phyloP scores from a whole-genome alignment of 305 asterid species.

The Plantago coronopus region DNA sequence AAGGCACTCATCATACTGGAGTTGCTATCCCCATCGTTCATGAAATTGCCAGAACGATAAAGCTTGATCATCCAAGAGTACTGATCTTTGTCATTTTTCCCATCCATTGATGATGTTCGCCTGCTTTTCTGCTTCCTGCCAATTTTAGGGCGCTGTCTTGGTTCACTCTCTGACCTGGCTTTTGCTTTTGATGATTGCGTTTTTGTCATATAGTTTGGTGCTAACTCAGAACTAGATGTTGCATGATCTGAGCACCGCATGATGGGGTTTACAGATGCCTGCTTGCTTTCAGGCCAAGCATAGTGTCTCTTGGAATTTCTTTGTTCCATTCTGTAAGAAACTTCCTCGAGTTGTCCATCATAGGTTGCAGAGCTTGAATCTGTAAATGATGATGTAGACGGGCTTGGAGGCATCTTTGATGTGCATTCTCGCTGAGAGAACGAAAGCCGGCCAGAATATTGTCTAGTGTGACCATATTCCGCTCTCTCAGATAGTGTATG shows the following conservation, averaged over 20 bases:
- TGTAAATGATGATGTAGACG: conserved; percentile 42
- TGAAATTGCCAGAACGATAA: conserved; percentile 30
- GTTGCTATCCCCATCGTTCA: conserved; percentile 32
- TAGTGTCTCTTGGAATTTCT: conserved; percentile 29
- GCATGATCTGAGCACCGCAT: conserved; percentile 25
- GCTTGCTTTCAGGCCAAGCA: conserved; percentile 32
- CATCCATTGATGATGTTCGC: conserved; percentile 45
- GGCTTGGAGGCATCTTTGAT: conserved; percentile 36
- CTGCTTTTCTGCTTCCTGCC: conserved; percentile 35
- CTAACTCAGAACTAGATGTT: conserved; percentile 26
- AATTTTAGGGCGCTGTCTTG: conserved; percentile 56
- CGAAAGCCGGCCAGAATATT: conserved; percentile 34
- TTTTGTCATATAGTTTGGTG: conserved; percentile 58
- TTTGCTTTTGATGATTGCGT: conserved; percentile 69
- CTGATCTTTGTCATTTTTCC: conserved; percentile 34
- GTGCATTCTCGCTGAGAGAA: conserved; percentile 36
- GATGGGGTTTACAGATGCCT: conserved; percentile 24
- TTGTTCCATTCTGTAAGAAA: conserved; percentile 30
- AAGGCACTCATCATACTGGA: conserved; percentile 23
- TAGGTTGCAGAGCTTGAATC: conserved; percentile 44
- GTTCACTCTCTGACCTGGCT: conserved; percentile 72
- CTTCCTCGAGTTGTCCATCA: conserved; percentile 41
- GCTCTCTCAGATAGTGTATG: conserved; percentile 28
- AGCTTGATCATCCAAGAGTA: conserved; percentile 47
- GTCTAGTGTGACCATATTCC: conserved; percentile 31